A percentile compares a stretch with the other conserved stretches of the same genome.
These are phyloP conservation scores for Tritrichomonas musculus DNA, from an alignment of 208 protist genomes.

Conservation along the genomic window DNA sequence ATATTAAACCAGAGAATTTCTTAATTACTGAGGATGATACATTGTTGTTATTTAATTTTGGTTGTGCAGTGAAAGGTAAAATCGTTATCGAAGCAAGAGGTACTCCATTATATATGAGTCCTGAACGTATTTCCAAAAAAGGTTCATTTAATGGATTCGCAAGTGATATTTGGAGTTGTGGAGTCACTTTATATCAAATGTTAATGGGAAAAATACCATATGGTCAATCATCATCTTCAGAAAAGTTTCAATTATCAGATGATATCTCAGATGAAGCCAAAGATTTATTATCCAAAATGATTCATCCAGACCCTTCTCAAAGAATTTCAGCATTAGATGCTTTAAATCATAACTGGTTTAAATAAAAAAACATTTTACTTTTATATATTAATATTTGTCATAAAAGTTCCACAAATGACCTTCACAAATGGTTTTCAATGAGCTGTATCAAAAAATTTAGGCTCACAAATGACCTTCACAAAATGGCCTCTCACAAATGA, in stretches of 20 bases:
- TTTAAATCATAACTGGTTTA: constrained; percentile 23
- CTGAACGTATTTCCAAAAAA: background rate
- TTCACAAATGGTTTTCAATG: too few relatives aligned
- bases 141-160: background rate
- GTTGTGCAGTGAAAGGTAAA: background rate
- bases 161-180: too few relatives aligned
- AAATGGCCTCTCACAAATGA: too few relatives aligned
- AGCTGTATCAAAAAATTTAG: too few relatives aligned
- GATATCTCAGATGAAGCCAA: background rate
- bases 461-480: too few relatives aligned
- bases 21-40: background rate
- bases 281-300: background rate
- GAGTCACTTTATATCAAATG: background rate
- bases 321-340: background rate
- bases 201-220: background rate
- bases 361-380: too few relatives aligned
- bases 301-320: background rate
- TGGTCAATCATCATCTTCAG: background rate
- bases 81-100: background rate
- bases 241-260: background rate
- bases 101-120: background rate
- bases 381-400: too few relatives aligned
- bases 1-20: constrained; percentile 5
- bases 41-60: background rate
- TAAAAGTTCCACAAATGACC: too few relatives aligned